These are phyloP conservation scores for Plasmodium ovale DNA, from an alignment of 169 alveolate genomes.

Conservation along the genomic window DNA sequence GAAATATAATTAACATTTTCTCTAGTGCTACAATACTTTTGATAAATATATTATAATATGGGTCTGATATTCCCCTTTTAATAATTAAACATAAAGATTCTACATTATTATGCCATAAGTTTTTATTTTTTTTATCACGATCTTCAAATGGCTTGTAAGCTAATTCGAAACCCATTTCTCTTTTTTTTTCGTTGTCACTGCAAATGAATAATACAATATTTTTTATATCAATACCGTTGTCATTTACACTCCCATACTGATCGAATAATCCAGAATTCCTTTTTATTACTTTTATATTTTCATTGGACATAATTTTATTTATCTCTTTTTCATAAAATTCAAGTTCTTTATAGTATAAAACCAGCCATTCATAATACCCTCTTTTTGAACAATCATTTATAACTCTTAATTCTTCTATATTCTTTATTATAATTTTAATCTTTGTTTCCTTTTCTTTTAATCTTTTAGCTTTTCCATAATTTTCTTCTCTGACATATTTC, in stretches of 20 bases:
- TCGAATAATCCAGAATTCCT: constrained; percentile 48
- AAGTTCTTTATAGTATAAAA: constrained; percentile 68
- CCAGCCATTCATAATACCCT: constrained; percentile 68
- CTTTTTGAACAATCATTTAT: constrained; percentile 53
- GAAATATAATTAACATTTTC: constrained; percentile 54
- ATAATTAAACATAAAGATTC: constrained; percentile 70
- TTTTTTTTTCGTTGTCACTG: constrained; percentile 65
- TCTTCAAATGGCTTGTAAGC: constrained; percentile 72
- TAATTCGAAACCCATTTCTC: constrained; percentile 68
- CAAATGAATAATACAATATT: constrained; percentile 48
- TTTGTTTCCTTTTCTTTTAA: constrained; percentile 72
- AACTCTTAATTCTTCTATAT: constrained; percentile 59
- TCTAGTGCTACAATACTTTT: constrained; percentile 63
- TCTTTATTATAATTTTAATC: constrained; percentile 64
- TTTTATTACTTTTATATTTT: constrained; percentile 65
- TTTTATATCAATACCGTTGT: constrained; percentile 39
- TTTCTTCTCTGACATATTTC: constrained; percentile 68
- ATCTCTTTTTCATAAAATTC: constrained; percentile 69
- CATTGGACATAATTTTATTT: constrained; percentile 69
- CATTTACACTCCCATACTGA: constrained; percentile 6
- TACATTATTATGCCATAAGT: constrained; percentile 54
- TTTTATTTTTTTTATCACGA: constrained; percentile 32
- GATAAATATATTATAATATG: constrained; percentile 47
- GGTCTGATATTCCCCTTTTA: constrained; percentile 70
- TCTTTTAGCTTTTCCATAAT: constrained; percentile 75